Percentiles rank a stretch among this genome's conserved stretches.
These are phyloP conservation scores for Ceratobasidium sp. DNA, from an alignment of 1,284 basidiomycete species.

Conservation along the genomic window DNA sequence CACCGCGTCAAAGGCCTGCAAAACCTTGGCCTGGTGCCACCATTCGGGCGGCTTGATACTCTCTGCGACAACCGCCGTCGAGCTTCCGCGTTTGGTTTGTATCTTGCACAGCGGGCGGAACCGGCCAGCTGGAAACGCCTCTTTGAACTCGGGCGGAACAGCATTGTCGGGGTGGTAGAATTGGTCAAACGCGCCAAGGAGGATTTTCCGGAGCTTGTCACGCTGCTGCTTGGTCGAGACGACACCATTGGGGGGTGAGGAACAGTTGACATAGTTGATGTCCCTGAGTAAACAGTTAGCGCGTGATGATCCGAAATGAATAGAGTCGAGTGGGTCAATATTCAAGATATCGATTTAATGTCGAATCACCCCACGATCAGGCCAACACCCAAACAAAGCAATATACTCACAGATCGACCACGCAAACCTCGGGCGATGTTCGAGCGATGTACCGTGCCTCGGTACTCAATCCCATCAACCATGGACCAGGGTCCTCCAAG, in stretches of 20 bases:
- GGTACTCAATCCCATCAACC: conserved; percentile 92
- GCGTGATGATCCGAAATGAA: neutral
- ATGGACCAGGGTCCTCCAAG: conserved; percentile 83
- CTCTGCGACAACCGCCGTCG: conserved; percentile 72
- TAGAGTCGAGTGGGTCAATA: conserved; percentile 20
- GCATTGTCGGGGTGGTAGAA: conserved; percentile 87
- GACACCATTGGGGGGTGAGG: conserved; percentile 81
- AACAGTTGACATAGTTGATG: conserved; percentile 89
- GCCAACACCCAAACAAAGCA: neutral
- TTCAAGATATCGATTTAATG: neutral
- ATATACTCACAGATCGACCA: conserved; percentile 86
- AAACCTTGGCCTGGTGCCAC: conserved; percentile 92
- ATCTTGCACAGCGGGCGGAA: conserved; percentile 88
- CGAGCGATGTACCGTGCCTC: conserved; percentile 85
- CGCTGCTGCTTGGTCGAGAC: conserved; percentile 86
- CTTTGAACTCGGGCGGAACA: conserved; percentile 91
- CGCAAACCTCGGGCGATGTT: conserved; percentile 84
- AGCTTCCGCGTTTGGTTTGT: conserved; percentile 81
- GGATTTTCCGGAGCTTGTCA: conserved; percentile 83
- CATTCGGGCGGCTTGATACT: conserved; percentile 89
- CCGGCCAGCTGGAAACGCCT: conserved; percentile 92
- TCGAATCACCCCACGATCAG: conserved; percentile 2
- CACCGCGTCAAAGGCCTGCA: conserved; percentile 90
- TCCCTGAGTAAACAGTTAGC: conserved; percentile 67
- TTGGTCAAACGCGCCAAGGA: conserved; percentile 83